Base-by-base conservation (phyloP, 139 green algal genomes). In the Chlorella ohadii region DNA sequence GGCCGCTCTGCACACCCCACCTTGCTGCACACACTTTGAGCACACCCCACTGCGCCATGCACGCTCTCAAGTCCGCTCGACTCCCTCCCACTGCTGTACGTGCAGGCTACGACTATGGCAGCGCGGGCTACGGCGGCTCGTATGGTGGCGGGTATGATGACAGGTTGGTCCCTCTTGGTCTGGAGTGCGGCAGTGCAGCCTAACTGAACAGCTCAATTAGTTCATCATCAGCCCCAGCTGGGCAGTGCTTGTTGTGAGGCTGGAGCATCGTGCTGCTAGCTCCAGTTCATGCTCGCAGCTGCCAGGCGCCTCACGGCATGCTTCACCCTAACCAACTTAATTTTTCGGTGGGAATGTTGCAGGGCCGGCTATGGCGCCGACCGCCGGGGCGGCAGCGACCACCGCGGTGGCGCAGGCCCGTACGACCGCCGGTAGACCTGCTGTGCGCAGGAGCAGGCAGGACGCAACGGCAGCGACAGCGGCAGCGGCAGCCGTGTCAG, bases 81-180 rank as follows among this genome's bases (percentile, higher is more conserved):
- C 38, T 19, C 12, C 22, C 34, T 17, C 20, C 31, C 34, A 13
- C 39, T 23, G 39, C 2, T 77, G 70, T 2, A 20, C 31, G 38
- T 66, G 83, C 71, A 81, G 82, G 87, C 15, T 79, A 75, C 22
- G 80, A 85, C 64, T 44, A 64, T 22, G 67, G 85, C 65, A 77
- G 70, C 39, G 70, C 39, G 39, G 70, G 70, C 31, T 34, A 34
- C 33, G 31, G 65, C 39, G 70, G 70, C 70, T 59, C 82, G 39
- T 87, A 87, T 64, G 72, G 76, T 20, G 72, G 73, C 22, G 82
- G 74, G 11, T 86, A 87, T 56, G 76, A 82, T 9, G 76, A 82
- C 63, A 74, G 78, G 78, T 83, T 44, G n/a, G 78, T 31, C 4
- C 2, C 33, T n/a, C n/a, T n/a, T n/a, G n/a, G n/a, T n/a, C n/a